Evolutionary conservation across 164 flowering plant genomes (phyloP).

Genomic region (Macadamia tetraphylla): DNA sequence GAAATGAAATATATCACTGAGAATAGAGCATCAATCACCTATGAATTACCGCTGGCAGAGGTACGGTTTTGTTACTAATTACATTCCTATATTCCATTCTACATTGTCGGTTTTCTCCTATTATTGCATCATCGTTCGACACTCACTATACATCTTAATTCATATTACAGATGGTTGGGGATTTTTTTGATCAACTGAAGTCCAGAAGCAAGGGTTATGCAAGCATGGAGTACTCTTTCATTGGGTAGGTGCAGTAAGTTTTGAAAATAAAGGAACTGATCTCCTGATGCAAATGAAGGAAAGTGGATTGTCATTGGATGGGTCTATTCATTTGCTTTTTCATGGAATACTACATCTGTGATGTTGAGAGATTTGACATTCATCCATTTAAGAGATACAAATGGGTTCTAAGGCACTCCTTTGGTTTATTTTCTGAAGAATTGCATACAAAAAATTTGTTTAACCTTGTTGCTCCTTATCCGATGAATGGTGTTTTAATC

Average conservation of each 20-base stretch:
- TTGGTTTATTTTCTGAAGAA: too few species aligned
- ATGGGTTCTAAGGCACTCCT: not conserved
- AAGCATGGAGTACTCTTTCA: conserved; percentile 91
- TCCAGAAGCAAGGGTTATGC: conserved; percentile 98
- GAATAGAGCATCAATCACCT: conserved; percentile 73
- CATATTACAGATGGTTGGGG: conserved; percentile 87
- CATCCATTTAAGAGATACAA: not conserved
- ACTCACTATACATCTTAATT: conserved; percentile 1
- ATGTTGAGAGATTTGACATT: too few species aligned
- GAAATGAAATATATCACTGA: conserved; percentile 89
- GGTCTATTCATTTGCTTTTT: not conserved
- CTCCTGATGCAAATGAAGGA: not conserved
- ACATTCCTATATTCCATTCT: not conserved
- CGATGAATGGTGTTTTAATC: too few species aligned
- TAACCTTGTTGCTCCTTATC: too few species aligned
- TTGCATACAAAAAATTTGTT: too few species aligned
- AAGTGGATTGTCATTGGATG: not conserved
- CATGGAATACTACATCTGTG: not conserved
- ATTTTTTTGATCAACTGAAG: conserved; percentile 95
- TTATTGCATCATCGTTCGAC: not conserved
- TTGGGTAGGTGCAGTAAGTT: conserved; percentile 44
- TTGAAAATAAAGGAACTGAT: not conserved
- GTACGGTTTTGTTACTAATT: conserved; percentile 22
- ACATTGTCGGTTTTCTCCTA: not conserved
- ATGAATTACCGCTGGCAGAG: conserved; percentile 93